Conservation (phyloP, 345 rosid genomes). For the Eucalyptus guilfoylei region DNA sequence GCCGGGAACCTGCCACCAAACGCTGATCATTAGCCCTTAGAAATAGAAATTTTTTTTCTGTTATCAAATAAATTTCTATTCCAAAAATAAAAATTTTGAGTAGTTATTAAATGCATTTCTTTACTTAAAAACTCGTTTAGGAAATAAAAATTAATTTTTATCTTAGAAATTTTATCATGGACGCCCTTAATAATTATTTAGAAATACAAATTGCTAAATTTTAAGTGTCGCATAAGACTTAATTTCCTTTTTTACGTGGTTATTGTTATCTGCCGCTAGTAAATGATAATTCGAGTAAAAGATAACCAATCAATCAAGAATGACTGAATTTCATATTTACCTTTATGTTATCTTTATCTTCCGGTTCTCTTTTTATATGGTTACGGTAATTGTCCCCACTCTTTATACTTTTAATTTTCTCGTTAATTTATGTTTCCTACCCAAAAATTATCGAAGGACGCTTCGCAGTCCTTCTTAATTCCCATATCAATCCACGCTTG, state of each 20-base stretch:
- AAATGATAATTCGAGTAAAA: neutral
- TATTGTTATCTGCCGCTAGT: neutral
- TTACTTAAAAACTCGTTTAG: no score
- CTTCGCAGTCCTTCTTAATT: neutral
- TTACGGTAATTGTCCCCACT: neutral
- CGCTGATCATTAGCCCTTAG: rapidly evolving
- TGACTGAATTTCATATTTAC: neutral
- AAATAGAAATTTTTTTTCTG: no score
- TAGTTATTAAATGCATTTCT: no score
- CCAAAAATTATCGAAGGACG: neutral
- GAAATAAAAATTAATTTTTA: no score
- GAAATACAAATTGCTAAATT: no score
- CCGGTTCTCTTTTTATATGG: neutral
- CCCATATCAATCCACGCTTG: neutral
- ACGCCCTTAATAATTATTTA: rapidly evolving
- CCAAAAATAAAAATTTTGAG: no score
- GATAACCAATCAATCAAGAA: neutral
- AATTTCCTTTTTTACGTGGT: no score
- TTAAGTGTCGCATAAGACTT: neutral
- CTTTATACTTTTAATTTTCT: neutral
- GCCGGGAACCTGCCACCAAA: rapidly evolving
- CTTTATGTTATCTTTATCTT: neutral
- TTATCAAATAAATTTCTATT: no score
- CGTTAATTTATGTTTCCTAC: neutral
- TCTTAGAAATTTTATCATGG: no score